Percentiles rank a stretch among this genome's conserved stretches.
phyloP scores from a whole-genome alignment of 2,329 filamentous ascomycete genomes.

The Zopfia rhizophila region DNA sequence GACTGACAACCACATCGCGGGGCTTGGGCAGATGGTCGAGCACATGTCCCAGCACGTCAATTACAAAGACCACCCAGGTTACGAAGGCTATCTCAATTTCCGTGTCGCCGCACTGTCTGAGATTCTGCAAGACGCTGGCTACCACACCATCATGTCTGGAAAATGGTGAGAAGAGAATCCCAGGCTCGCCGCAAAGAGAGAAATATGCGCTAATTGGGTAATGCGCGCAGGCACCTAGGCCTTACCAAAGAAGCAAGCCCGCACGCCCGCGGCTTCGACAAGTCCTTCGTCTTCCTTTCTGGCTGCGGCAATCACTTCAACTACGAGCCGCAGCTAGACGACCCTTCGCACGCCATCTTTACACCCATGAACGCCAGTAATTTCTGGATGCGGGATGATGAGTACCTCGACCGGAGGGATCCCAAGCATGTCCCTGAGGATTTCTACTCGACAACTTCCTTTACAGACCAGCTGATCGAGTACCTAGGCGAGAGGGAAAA shows the following conservation, averaged over 20 bases:
- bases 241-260: constrained; percentile 20
- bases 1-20: constrained; percentile 69
- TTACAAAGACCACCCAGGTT: constrained; percentile 67
- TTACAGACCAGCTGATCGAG: constrained; percentile 38
- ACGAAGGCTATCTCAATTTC: constrained; percentile 72
- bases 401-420: constrained; percentile 14
- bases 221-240: constrained; percentile 22
- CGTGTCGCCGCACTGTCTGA: constrained; percentile 68
- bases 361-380: constrained; percentile 16
- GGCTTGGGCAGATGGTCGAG: constrained; percentile 67
- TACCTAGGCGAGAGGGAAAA: constrained; percentile 36
- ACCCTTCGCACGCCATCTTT: constrained; percentile 9
- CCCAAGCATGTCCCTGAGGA: constrained; percentile 13
- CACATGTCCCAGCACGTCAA: constrained; percentile 63
- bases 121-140: constrained; percentile 60
- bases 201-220: too few species aligned
- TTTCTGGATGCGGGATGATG: constrained; percentile 14
- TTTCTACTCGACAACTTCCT: constrained; percentile 48
- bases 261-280: constrained; percentile 20
- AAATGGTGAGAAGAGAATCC: constrained; percentile 22
- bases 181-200: too few species aligned
- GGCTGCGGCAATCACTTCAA: constrained; percentile 49
- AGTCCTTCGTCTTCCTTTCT: constrained; percentile 21
- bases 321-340: constrained; percentile 43
- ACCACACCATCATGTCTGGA: constrained; percentile 25